phyloP scores from a whole-genome alignment of 2,329 filamentous ascomycete species.

The Zalaria sp. region DNA sequence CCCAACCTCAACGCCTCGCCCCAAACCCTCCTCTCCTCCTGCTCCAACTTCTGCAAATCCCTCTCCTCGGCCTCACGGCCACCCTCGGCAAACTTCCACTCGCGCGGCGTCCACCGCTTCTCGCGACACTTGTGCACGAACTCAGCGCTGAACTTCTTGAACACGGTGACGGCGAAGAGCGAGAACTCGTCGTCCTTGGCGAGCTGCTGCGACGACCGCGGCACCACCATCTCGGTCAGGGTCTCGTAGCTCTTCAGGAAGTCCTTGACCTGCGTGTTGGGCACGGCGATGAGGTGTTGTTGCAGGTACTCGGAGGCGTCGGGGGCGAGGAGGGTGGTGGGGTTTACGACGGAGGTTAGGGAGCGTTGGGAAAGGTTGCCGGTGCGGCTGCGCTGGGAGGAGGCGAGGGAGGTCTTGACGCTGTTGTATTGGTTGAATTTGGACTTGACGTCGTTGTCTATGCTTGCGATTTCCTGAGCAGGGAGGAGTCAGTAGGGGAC shows the following conservation, averaged over 20 bases:
- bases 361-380: constrained; percentile 93
- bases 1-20: constrained; percentile 79
- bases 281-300: constrained; percentile 86
- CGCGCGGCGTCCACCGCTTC: constrained; percentile 84
- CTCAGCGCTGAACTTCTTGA: constrained; percentile 79
- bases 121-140: constrained; percentile 89
- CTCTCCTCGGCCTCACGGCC: constrained; percentile 78
- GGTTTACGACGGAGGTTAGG: constrained; percentile 75
- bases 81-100: constrained; percentile 86
- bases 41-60: constrained; percentile 68
- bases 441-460: constrained; percentile 89
- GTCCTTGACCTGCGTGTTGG: constrained; percentile 65
- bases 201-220: constrained; percentile 67
- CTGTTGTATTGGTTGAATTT: constrained; percentile 93
- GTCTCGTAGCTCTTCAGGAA: constrained; percentile 86
- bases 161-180: constrained; percentile 76
- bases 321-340: constrained; percentile 57
- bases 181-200: constrained; percentile 81
- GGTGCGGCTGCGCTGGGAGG: constrained; percentile 75
- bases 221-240: constrained; percentile 74
- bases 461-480: constrained; percentile 67
- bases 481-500: background rate
- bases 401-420: constrained; percentile 69
- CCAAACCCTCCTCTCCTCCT: constrained; percentile 84
- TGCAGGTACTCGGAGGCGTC: constrained; percentile 86